phyloP scores from a whole-genome alignment of 1,284 basidiomycete species.

The Ceraceosorus guamensis region DNA sequence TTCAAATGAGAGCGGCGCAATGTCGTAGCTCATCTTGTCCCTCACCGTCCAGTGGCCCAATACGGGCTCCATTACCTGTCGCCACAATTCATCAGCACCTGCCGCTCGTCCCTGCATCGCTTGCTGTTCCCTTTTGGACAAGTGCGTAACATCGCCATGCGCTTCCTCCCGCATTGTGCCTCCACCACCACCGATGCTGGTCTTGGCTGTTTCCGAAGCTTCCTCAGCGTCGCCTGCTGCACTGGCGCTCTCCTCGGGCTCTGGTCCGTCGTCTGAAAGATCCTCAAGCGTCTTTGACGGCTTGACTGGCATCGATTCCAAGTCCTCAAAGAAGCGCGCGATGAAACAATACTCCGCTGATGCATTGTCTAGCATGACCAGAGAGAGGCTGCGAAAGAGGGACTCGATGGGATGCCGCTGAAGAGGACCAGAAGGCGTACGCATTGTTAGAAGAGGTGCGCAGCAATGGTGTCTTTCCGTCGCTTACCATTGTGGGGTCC shows the following conservation, averaged over 20 bases:
- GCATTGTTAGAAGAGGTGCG: conserved; percentile 10
- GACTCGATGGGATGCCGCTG: conserved; percentile 24
- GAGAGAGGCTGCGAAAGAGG: conserved; percentile 35
- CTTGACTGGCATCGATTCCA: too few species aligned
- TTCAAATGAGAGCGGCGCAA: background rate
- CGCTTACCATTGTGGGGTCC: conserved; percentile 10
- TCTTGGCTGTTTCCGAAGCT: conserved; percentile 1
- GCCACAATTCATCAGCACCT: conserved; percentile 33
- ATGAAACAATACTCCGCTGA: conserved; percentile 25
- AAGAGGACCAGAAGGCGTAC: conserved; percentile 11
- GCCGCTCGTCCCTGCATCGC: conserved; percentile 15
- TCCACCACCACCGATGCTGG: background rate
- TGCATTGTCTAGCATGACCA: conserved; percentile 42
- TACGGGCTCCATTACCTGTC: conserved; percentile 43
- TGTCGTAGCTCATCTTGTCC: background rate
- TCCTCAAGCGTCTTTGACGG: conserved; percentile 2
- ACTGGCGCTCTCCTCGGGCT: conserved; percentile 16
- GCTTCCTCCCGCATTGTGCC: background rate
- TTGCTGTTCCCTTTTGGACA: conserved; percentile 18
- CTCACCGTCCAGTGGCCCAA: conserved; percentile 18
- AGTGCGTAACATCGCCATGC: conserved; percentile 15
- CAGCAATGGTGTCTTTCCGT: too few species aligned
- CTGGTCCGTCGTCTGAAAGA: conserved; percentile 11
- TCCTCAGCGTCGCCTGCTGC: conserved; percentile 8
- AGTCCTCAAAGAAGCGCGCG: background rate